Evolutionary conservation across 768 basidiomycete genomes (phyloP).

Genomic region (Scleroderma citrinum): DNA sequence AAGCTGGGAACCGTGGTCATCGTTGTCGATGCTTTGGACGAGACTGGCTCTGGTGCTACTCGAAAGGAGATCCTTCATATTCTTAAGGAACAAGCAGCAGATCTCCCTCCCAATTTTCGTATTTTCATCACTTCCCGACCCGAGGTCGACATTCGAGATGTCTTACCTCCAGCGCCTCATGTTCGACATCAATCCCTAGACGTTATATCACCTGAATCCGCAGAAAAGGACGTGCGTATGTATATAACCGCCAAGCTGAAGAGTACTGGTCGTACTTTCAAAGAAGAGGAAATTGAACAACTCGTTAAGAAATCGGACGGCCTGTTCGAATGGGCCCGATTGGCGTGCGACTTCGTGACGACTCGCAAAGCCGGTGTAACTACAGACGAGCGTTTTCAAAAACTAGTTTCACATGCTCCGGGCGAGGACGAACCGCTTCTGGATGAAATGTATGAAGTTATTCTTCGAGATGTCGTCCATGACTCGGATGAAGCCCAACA

Average conservation of each 20-base stretch:
- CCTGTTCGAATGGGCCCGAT: conserved; percentile 17
- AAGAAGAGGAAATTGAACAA: neutral
- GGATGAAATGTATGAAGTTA: neutral
- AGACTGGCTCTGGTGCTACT: conserved; percentile 3
- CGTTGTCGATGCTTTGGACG: conserved; percentile 22
- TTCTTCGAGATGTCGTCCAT: neutral
- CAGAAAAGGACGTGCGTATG: neutral
- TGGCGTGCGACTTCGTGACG: conserved; percentile 9
- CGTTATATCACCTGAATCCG: neutral
- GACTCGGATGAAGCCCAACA: neutral
- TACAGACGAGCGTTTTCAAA: neutral
- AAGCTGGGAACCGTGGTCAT: conserved; percentile 16
- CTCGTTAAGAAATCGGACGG: conserved; percentile 11
- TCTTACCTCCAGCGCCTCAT: neutral
- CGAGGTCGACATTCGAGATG: neutral
- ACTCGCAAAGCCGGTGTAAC: neutral
- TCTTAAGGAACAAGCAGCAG: neutral
- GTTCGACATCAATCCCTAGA: neutral
- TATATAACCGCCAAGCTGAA: neutral
- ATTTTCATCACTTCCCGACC: conserved; percentile 6
- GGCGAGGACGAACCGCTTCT: neutral
- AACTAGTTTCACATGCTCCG: neutral
- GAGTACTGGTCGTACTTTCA: neutral
- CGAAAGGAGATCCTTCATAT: conserved; percentile 9
- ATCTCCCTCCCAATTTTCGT: conserved; percentile 7